Percentiles rank a stretch among this genome's conserved stretches.
These are phyloP conservation scores for Umbelopsis sp. DNA, from an alignment of 192 early-diverging fungal genomes.

Conservation along the genomic window DNA sequence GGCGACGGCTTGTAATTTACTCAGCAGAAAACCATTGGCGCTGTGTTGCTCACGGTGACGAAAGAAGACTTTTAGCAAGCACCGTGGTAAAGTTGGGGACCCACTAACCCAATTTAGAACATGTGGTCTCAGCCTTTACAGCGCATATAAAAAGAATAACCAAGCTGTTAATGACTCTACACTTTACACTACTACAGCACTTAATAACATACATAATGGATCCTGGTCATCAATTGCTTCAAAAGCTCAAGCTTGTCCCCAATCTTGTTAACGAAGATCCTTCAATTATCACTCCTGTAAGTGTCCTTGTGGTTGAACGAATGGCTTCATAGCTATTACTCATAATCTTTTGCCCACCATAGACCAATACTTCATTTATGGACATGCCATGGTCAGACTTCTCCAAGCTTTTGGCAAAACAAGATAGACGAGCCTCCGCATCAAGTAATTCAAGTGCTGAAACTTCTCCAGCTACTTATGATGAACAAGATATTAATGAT, in stretches of 20 bases:
- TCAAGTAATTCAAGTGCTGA: conserved; percentile 5
- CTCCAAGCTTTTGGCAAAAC: conserved; percentile 34
- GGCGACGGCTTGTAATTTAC: neutral
- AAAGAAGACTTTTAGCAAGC: neutral
- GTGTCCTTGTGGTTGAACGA: neutral
- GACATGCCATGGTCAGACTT: conserved; percentile 42
- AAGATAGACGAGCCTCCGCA: conserved; percentile 7
- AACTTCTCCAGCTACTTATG: neutral
- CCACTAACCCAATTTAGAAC: neutral
- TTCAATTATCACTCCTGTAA: conserved; percentile 32
- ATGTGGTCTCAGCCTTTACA: neutral
- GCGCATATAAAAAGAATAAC: neutral
- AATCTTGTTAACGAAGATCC: conserved; percentile 44
- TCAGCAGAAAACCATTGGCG: neutral
- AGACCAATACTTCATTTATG: conserved; percentile 40
- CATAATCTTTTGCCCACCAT: neutral
- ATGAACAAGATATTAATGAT: conserved; percentile 15
- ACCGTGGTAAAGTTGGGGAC: neutral
- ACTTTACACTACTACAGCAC: neutral
- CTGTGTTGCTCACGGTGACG: neutral
- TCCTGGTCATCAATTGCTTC: conserved; percentile 39
- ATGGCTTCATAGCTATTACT: neutral
- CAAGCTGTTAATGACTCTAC: neutral
- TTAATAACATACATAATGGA: conserved; percentile 28
- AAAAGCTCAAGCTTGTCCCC: conserved; percentile 42